A percentile compares a stretch with the other conserved stretches of the same genome.
These are phyloP conservation scores for Sanghuangporus weigelae DNA, from an alignment of 1,284 basidiomycete species.

Conservation along the genomic window DNA sequence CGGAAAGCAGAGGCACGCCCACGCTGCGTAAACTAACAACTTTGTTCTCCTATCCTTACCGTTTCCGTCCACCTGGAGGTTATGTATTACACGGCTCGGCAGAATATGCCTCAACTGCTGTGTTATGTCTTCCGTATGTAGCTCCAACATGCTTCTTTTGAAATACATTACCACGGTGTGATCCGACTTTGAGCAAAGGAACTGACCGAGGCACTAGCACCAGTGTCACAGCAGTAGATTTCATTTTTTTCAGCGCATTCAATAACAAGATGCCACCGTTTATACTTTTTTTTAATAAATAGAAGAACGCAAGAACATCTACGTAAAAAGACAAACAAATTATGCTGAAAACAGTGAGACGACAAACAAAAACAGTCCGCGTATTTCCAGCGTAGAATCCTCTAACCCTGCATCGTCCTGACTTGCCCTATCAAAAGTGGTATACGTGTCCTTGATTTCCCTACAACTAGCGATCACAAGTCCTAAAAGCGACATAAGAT, in stretches of 20 bases:
- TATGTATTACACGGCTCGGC: constrained; percentile 1
- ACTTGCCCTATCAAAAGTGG: not conserved
- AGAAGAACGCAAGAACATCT: not conserved
- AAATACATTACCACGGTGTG: not conserved
- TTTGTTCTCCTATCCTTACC: not conserved
- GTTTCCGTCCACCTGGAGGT: not conserved
- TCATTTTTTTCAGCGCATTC: too few species aligned
- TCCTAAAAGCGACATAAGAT: not conserved
- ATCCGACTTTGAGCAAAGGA: not conserved
- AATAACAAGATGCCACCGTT: not conserved
- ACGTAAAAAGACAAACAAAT: not conserved
- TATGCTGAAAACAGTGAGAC: not conserved
- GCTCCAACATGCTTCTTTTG: constrained; percentile 8
- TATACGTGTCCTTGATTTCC: not conserved
- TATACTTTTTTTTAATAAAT: not conserved
- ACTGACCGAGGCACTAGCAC: not conserved
- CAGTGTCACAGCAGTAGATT: too few species aligned
- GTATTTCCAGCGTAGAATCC: not conserved
- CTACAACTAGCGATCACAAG: not conserved
- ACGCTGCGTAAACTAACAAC: constrained; percentile 34
- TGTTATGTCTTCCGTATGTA: constrained; percentile 13
- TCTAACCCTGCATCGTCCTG: not conserved
- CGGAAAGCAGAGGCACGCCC: constrained; percentile 91
- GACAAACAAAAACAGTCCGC: not conserved
- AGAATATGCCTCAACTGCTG: constrained; percentile 7